These are phyloP conservation scores for Fagus crenata DNA, from an alignment of 306 rosid species.

Conservation along the genomic window DNA sequence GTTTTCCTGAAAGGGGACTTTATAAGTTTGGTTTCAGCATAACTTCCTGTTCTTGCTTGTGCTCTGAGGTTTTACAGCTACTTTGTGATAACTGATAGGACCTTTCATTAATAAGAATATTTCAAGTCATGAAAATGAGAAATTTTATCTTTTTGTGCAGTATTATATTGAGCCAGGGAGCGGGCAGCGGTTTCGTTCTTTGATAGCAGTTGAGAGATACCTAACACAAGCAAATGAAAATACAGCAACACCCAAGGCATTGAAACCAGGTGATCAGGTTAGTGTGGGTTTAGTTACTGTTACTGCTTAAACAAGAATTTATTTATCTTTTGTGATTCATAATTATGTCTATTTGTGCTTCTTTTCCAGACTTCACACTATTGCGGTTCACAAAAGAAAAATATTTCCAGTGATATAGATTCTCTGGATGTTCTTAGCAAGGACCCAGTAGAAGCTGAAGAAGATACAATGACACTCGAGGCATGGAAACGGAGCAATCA, in stretches of 20 bases:
- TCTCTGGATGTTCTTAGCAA: conserved; percentile 5
- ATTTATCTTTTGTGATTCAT: conserved; percentile 19
- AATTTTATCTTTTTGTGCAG: conserved; percentile 37
- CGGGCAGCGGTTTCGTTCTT: conserved; percentile 38
- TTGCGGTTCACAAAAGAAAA: neutral
- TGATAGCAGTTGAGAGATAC: conserved; percentile 44
- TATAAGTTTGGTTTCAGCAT: conserved; percentile 2
- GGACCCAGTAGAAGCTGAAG: conserved; percentile 11
- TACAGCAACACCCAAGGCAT: conserved; percentile 36
- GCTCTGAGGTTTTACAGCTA: neutral
- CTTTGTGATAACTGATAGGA: neutral
- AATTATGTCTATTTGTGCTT: conserved; percentile 22
- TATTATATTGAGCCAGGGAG: conserved; percentile 40
- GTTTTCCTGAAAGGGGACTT: conserved; percentile 2
- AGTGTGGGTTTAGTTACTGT: conserved; percentile 15
- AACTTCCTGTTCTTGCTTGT: neutral
- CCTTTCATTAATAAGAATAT: neutral
- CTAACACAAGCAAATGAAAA: conserved; percentile 32
- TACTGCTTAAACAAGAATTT: conserved; percentile 14
- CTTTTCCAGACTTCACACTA: neutral
- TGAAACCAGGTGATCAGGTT: conserved; percentile 23
- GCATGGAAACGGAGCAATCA: conserved; percentile 8
- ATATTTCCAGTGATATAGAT: conserved; percentile 7
- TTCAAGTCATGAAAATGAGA: neutral
- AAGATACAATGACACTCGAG: conserved; percentile 21